Conservation (phyloP, 163 green algal genomes). For the Chlorella variabilis region DNA sequence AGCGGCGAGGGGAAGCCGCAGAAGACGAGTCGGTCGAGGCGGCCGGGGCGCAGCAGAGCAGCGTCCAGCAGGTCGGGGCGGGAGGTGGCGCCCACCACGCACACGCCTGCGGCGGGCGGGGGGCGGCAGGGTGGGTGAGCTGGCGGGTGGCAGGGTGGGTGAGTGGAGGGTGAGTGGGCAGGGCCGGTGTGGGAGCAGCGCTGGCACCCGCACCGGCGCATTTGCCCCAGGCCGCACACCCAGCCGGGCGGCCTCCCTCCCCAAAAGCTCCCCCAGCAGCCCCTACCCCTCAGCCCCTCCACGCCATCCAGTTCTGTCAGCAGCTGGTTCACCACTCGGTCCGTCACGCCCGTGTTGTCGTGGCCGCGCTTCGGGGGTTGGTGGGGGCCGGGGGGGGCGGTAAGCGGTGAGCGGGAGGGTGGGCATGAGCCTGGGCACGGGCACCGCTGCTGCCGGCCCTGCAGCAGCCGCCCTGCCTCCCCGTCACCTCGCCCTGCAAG, state of each 20-base stretch:
- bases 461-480: too few species aligned
- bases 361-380: constrained; percentile 72
- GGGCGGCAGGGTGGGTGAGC: too few species aligned
- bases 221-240: too few species aligned
- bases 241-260: too few species aligned
- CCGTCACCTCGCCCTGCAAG: too few species aligned
- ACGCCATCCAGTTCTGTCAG: constrained; percentile 98
- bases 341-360: constrained; percentile 89
- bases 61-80: constrained; percentile 96
- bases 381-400: background rate
- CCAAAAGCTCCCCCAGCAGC: too few species aligned
- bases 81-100: constrained; percentile 92
- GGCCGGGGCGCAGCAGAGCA: constrained; percentile 93
- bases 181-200: too few species aligned
- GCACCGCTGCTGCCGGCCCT: too few species aligned
- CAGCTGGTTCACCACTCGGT: constrained; percentile 96
- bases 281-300: constrained; percentile 73
- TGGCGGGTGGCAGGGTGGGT: background rate
- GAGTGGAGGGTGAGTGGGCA: too few species aligned
- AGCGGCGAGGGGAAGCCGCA: constrained; percentile 67
- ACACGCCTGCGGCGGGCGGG: constrained; percentile 68
- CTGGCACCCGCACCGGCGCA: too few species aligned
- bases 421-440: too few species aligned
- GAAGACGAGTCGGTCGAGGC: constrained; percentile 87
- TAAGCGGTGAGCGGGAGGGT: background rate